Evolutionary conservation across 495 filamentous ascomycete genomes (phyloP).

Genomic region (Ramalina intermedia): DNA sequence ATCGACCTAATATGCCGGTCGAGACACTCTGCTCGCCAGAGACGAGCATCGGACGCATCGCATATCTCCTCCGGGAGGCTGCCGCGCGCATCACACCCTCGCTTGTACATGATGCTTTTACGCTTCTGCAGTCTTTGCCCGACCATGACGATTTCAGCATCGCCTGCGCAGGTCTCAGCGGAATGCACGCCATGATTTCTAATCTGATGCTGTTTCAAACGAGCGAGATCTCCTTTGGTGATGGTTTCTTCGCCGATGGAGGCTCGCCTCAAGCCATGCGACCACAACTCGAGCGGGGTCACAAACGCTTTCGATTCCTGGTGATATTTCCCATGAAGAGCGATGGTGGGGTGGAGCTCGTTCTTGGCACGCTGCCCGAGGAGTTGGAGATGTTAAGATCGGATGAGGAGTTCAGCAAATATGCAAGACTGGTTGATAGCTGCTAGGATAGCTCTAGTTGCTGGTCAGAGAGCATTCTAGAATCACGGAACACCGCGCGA

Average conservation of each 20-base stretch:
- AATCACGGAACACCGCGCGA: no score
- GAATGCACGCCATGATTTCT: conserved; percentile 20
- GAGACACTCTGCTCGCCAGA: neutral
- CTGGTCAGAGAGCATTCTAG: neutral
- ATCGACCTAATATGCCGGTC: conserved; percentile 13
- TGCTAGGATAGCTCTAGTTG: neutral
- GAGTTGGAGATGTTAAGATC: conserved; percentile 19
- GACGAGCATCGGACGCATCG: neutral
- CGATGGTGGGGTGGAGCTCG: conserved; percentile 23
- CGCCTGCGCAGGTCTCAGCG: conserved; percentile 18
- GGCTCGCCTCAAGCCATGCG: conserved; percentile 18
- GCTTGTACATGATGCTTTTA: neutral
- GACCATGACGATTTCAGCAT: neutral
- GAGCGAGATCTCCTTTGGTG: conserved; percentile 18
- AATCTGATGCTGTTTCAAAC: conserved; percentile 19
- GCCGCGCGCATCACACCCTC: neutral
- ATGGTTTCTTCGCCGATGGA: conserved; percentile 14
- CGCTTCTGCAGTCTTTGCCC: neutral
- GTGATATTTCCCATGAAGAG: conserved; percentile 19
- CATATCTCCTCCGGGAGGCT: neutral
- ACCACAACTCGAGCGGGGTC: conserved; percentile 18
- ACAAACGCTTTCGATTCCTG: conserved; percentile 7
- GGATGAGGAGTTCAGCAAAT: conserved; percentile 20
- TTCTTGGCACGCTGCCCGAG: conserved; percentile 20
- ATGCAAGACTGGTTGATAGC: conserved; percentile 16